Conservation (phyloP, 208 protist species). For the Crithidia bombi region DNA sequence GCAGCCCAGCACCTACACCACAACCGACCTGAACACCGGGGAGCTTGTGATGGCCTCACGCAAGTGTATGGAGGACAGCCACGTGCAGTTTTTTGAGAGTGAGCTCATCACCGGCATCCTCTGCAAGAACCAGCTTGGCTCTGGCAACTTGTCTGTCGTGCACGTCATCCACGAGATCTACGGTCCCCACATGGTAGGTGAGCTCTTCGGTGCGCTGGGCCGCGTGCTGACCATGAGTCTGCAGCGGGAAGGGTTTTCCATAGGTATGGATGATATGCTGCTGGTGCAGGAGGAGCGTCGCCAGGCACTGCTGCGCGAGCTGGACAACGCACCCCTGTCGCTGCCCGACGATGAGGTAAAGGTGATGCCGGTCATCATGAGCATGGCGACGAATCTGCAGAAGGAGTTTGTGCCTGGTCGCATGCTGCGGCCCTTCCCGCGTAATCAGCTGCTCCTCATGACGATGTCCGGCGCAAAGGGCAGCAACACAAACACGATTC, state of each 20-base stretch:
- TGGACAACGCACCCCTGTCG: conserved; percentile 79
- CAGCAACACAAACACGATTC: conserved; percentile 98
- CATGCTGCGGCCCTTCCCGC: conserved; percentile 95
- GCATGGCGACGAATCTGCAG: conserved; percentile 80
- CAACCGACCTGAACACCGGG: conserved; percentile 54
- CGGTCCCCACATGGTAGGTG: conserved; percentile 92
- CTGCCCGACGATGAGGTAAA: conserved; percentile 79
- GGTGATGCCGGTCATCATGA: conserved; percentile 81
- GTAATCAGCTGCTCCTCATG: conserved; percentile 99
- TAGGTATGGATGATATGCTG: conserved; percentile 98
- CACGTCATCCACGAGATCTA: conserved; percentile 98
- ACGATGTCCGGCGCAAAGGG: conserved; percentile 99
- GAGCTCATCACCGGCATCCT: conserved; percentile 98
- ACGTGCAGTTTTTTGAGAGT: conserved; percentile 91
- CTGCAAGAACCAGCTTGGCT: conserved; percentile 97
- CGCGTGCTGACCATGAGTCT: conserved; percentile 96
- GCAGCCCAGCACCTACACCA: conserved; percentile 77
- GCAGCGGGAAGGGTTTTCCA: conserved; percentile 97
- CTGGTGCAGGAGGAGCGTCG: conserved; percentile 83
- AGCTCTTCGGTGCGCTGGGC: conserved; percentile 95
- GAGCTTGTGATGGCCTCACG: conserved; percentile 38
- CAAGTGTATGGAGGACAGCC: conserved; percentile 70
- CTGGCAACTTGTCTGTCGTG: conserved; percentile 85
- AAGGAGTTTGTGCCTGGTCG: conserved; percentile 89
- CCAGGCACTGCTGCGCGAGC: conserved; percentile 67